Conservation (phyloP, 176 grass and related monocot genomes). For the Rhynchospora pubera region DNA sequence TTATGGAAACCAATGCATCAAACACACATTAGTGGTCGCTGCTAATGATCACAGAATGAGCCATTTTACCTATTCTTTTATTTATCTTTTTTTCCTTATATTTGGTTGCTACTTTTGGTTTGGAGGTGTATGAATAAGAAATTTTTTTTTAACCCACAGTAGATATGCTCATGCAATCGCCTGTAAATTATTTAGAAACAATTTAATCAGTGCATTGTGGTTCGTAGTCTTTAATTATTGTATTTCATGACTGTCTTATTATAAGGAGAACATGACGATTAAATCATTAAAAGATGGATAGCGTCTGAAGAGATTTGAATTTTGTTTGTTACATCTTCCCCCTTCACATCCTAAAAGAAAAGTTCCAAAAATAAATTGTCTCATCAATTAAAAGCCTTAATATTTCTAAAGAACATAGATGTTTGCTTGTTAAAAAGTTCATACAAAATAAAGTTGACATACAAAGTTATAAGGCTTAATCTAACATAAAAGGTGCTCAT, state of each 20-base stretch:
- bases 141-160: conserved; percentile 21
- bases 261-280: not conserved
- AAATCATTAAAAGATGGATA: conserved; percentile 9
- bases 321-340: not conserved
- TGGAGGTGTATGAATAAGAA: conserved; percentile 32
- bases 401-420: no score
- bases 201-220: conserved; percentile 9
- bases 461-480: no score
- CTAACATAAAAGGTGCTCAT: not conserved
- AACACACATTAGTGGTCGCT: not conserved
- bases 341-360: not conserved
- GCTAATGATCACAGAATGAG: conserved; percentile 4
- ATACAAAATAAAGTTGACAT: no score
- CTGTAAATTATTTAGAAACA: conserved; percentile 35
- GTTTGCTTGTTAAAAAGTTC: no score
- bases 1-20: not conserved
- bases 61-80: not conserved
- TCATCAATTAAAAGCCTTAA: not conserved
- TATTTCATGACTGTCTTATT: not conserved
- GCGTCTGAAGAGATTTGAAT: not conserved
- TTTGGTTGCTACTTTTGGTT: conserved; percentile 16
- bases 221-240: conserved; percentile 22
- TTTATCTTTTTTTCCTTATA: conserved; percentile 18
- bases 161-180: conserved; percentile 16
- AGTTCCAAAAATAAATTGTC: not conserved